These are phyloP conservation scores for Pleurotus salmoneostramineus DNA, from an alignment of 768 basidiomycete genomes.

Conservation along the genomic window DNA sequence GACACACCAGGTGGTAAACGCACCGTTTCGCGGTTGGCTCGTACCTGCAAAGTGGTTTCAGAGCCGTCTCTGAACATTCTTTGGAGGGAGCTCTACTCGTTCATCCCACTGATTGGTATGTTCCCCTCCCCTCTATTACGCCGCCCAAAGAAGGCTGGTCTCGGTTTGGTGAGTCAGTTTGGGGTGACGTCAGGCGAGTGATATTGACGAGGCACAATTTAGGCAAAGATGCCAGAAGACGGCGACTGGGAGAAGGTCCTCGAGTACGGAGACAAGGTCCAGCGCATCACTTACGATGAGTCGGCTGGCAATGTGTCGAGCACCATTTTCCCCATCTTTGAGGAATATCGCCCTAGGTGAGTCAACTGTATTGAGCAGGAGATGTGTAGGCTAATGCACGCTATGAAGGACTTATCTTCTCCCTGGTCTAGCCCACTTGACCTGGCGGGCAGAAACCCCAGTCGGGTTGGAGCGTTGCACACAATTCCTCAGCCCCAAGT, in stretches of 20 bases:
- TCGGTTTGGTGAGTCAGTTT: constrained; percentile 61
- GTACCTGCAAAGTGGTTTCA: constrained; percentile 71
- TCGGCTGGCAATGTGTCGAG: constrained; percentile 56
- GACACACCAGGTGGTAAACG: constrained; percentile 63
- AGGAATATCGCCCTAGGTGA: constrained; percentile 51
- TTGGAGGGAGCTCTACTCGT: constrained; percentile 77
- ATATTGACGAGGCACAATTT: constrained; percentile 6
- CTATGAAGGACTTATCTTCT: constrained; percentile 46
- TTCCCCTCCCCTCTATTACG: constrained; percentile 68
- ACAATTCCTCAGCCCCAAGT: constrained; percentile 62
- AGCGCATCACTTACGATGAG: constrained; percentile 68
- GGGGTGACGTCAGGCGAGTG: neutral
- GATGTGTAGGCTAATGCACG: neutral
- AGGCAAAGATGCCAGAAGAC: constrained; percentile 59
- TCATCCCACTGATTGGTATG: constrained; percentile 66
- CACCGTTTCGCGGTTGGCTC: constrained; percentile 63
- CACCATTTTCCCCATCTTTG: constrained; percentile 63
- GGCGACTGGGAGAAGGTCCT: constrained; percentile 69
- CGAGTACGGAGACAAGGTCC: constrained; percentile 65
- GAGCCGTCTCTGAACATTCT: constrained; percentile 69
- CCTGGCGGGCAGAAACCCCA: constrained; percentile 69
- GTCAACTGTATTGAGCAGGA: neutral
- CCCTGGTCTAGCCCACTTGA: constrained; percentile 63
- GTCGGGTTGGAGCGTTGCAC: constrained; percentile 61
- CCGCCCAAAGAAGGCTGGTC: constrained; percentile 66